phyloP scores from a whole-genome alignment of 139 green algal species.

The Chlamydomonas asymmetrica region DNA sequence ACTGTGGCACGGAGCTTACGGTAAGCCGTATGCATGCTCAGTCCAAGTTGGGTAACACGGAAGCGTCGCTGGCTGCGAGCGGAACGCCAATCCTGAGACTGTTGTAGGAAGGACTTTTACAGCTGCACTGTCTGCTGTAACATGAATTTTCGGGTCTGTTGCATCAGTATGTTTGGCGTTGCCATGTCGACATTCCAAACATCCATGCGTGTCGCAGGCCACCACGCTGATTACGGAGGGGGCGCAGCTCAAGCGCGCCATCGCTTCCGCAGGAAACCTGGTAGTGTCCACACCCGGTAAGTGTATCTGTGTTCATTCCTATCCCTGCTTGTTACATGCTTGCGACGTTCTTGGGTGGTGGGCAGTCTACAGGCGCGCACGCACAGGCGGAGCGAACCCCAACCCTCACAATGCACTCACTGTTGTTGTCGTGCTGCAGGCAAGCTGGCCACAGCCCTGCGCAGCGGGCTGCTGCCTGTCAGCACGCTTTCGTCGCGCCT shows the following conservation, averaged over 20 bases:
- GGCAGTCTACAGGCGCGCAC: no score
- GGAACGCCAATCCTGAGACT: no score
- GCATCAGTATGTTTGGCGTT: no score
- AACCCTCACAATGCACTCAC: not conserved
- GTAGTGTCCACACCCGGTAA: conserved; percentile 82
- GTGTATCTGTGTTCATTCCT: conserved; percentile 4
- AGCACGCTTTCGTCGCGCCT: conserved; percentile 25
- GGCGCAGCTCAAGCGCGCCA: conserved; percentile 41
- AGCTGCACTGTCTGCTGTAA: no score
- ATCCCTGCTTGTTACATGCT: not conserved
- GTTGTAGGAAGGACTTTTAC: no score
- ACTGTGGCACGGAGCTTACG: conserved; percentile 42
- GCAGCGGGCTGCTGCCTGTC: conserved; percentile 53
- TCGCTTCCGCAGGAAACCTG: conserved; percentile 65
- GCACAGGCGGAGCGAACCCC: no score
- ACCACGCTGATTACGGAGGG: conserved; percentile 46
- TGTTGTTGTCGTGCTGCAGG: conserved; percentile 29
- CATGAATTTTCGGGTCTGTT: no score
- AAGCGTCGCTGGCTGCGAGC: no score
- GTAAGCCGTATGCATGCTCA: not conserved
- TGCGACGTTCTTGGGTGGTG: not conserved
- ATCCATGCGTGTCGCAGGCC: no score
- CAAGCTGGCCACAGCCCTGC: conserved; percentile 52
- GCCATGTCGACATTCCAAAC: no score
- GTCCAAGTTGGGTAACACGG: not conserved